Evolutionary conservation across 768 basidiomycete species (phyloP), one percentile per base, ranked within the genome.

Genomic region (Serendipita sp.): DNA sequence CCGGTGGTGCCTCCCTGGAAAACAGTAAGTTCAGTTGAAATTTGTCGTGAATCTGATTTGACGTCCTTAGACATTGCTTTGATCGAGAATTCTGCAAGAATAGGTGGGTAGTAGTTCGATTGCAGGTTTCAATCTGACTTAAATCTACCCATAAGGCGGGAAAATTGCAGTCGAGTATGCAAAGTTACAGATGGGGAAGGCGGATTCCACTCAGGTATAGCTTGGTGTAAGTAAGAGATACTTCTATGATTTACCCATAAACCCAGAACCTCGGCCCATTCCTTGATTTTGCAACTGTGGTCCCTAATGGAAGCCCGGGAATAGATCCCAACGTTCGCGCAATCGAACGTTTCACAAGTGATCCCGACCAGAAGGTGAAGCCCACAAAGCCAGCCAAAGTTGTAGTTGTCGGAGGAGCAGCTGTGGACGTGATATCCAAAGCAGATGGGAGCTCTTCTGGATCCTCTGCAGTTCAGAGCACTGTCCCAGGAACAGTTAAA

Each of bases 391-490:
- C 15, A 7, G 65, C 56, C 5, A 16, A 68, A 30, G 76, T 96
- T 23, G 72, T 89, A 11, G 80, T 98, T 44, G 76, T 92, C 32
- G 96, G 96, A 15, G 87, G 85, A 52, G 85, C 92, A 11, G 96
- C 95, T 3, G 78, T 98, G 3, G 96, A 99, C 71, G 81, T 99
- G 66, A 89, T 89, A 4, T 81, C 90, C 3, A 65, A 67, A n/a
- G 72, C 75, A 34, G 52, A 70, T 4, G 67, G 72, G 15, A 63
- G 65, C 41, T 65, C 72, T 23, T 15, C 71, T 75, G 23, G 70
- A 71, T 1, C 70, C 75, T 36, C 68, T 78, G 38, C 72, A 76
- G n/a, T 73, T 78, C 11, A 78, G 84, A 65, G 88, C 91, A 98
- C 94, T 0, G 80, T 80, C 10, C 91, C 92, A 0, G 96, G 96